phyloP scores from a whole-genome alignment of 2,329 filamentous ascomycete species.

The Bertia moriformis region DNA sequence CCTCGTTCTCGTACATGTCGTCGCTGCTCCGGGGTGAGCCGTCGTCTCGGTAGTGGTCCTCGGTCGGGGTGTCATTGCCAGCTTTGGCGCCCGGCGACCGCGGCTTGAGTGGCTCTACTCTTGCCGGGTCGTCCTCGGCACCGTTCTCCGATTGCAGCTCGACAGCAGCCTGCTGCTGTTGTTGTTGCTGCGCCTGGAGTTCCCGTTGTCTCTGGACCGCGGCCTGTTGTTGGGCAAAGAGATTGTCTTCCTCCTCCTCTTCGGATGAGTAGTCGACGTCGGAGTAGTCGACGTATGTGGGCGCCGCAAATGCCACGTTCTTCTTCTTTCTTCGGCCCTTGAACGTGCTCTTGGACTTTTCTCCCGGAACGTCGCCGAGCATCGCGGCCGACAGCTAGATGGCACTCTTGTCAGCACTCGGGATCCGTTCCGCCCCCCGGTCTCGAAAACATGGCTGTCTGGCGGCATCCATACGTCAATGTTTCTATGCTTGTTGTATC shows the following conservation, averaged over 20 bases:
- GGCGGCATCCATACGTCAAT: conserved; percentile 38
- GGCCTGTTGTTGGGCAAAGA: conserved; percentile 20
- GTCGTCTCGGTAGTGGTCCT: neutral
- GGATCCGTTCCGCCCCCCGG: conserved; percentile 10
- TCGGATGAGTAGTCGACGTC: conserved; percentile 58
- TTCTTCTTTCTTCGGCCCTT: conserved; percentile 59
- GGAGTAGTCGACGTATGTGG: conserved; percentile 59
- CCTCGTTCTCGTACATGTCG: too few relatives aligned
- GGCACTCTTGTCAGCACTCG: conserved; percentile 8
- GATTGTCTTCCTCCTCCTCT: conserved; percentile 41
- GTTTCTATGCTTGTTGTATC: conserved; percentile 64
- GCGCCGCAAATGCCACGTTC: conserved; percentile 56
- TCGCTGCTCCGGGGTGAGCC: neutral
- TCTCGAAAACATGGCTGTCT: neutral
- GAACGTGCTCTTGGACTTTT: conserved; percentile 59
- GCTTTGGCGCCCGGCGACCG: neutral
- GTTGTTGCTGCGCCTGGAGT: conserved; percentile 11
- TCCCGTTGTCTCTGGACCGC: conserved; percentile 6
- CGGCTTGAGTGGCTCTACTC: neutral
- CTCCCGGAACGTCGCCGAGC: conserved; percentile 52
- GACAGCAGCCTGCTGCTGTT: neutral
- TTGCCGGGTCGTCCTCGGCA: conserved; percentile 23
- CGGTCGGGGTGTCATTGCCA: neutral
- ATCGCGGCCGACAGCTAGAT: conserved; percentile 52
- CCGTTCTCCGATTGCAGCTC: too few relatives aligned